Evolutionary conservation across 1,284 basidiomycete genomes (phyloP).

Genomic region (Sporisorium iseilematis-ciliati): DNA sequence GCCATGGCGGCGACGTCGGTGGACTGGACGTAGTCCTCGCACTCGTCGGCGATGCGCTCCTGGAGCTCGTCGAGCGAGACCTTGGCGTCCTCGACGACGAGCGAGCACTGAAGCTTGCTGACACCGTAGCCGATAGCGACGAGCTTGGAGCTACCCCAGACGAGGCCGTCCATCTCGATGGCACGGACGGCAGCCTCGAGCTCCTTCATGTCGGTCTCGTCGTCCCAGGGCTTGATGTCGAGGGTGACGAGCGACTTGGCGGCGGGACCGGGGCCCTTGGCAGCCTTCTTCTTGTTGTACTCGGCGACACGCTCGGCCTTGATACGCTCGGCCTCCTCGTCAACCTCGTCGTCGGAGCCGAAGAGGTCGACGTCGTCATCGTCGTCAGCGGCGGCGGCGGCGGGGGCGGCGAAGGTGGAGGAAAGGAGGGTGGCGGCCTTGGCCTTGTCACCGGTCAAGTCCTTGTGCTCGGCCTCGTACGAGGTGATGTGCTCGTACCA

Average conservation of each 20-base stretch:
- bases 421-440: constrained; percentile 62
- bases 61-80: constrained; percentile 95
- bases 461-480: constrained; percentile 65
- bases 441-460: constrained; percentile 66
- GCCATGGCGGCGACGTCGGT: constrained; percentile 75
- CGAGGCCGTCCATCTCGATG: constrained; percentile 89
- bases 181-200: constrained; percentile 87
- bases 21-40: constrained; percentile 96
- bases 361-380: constrained; percentile 95
- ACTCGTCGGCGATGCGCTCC: constrained; percentile 71
- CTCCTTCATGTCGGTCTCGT: constrained; percentile 94
- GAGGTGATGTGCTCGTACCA: constrained; percentile 80
- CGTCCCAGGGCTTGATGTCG: constrained; percentile 98
- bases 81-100: constrained; percentile 96
- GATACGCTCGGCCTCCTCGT: constrained; percentile 91
- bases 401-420: constrained; percentile 29
- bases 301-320: constrained; percentile 95
- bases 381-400: constrained; percentile 78
- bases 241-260: constrained; percentile 89
- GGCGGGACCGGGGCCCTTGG: constrained; percentile 77
- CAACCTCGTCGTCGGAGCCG: constrained; percentile 89
- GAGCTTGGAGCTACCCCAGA: constrained; percentile 88
- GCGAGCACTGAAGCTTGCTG: constrained; percentile 89
- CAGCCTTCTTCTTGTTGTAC: constrained; percentile 93
- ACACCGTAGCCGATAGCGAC: constrained; percentile 95